phyloP scores from a whole-genome alignment of 2,329 filamentous ascomycete species.

The Fusarium sacchari region DNA sequence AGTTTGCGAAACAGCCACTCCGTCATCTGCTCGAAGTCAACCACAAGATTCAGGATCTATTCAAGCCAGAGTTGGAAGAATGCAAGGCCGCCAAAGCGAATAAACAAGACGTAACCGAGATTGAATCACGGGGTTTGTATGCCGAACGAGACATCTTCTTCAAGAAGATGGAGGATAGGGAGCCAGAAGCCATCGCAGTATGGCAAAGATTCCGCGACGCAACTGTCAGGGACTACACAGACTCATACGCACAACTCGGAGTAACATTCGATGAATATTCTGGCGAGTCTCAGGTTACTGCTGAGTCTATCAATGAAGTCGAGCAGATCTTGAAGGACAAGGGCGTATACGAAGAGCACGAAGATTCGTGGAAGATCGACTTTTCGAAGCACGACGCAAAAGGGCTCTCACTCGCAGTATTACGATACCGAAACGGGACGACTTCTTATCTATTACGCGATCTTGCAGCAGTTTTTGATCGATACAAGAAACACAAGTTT shows the following conservation, averaged over 20 bases:
- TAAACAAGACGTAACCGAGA: slow-evolving; percentile 48
- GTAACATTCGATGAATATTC: slow-evolving; percentile 70
- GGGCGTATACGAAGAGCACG: slow-evolving; percentile 69
- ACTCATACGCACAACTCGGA: slow-evolving; percentile 64
- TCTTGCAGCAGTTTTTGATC: slow-evolving; percentile 74
- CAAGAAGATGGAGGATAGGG: slow-evolving; percentile 67
- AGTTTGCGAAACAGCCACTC: slow-evolving; percentile 71
- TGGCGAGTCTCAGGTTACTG: slow-evolving; percentile 69
- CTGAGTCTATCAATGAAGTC: slow-evolving; percentile 66
- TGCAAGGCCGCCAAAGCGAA: slow-evolving; percentile 58
- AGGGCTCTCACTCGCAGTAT: slow-evolving; percentile 73
- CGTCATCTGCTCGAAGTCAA: slow-evolving; percentile 76
- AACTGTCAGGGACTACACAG: slow-evolving; percentile 63
- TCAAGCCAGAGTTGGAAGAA: slow-evolving; percentile 69
- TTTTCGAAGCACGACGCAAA: slow-evolving; percentile 78
- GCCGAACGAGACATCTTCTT: slow-evolving; percentile 66
- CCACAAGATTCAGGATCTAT: slow-evolving; percentile 71
- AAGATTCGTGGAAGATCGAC: slow-evolving; percentile 75
- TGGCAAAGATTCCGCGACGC: slow-evolving; percentile 66
- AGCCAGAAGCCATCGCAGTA: slow-evolving; percentile 61
- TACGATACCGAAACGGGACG: slow-evolving; percentile 64
- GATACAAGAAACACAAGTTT: slow-evolving; percentile 68
- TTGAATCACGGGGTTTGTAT: slow-evolving; percentile 53
- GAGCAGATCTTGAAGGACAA: slow-evolving; percentile 68
- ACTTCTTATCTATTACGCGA: slow-evolving; percentile 71